Conservation (phyloP, 2,329 filamentous ascomycete species). For the Trichoderma sp. region DNA sequence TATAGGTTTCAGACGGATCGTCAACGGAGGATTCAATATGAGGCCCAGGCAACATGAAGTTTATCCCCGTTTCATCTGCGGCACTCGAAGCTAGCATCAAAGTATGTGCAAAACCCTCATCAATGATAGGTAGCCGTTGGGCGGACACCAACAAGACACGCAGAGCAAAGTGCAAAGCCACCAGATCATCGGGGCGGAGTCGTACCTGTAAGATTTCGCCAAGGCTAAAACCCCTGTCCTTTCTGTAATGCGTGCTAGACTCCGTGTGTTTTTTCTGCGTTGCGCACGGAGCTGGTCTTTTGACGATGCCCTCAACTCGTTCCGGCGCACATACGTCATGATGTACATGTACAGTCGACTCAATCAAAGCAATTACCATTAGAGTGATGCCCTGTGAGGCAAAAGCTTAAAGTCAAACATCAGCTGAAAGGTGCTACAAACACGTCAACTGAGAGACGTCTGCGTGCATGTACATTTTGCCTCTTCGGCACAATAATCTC, state of each 20-base stretch:
- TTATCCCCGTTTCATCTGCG: background rate
- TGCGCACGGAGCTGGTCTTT: background rate
- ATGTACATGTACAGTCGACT: background rate
- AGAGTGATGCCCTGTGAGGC: background rate
- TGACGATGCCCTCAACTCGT: background rate
- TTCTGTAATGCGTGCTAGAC: background rate
- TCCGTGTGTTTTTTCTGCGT: background rate
- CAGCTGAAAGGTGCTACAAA: background rate
- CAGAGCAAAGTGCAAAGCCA: background rate
- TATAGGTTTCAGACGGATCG: background rate
- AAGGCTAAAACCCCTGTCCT: background rate
- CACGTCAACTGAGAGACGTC: background rate
- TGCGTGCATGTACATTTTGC: background rate
- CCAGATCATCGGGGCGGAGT: background rate
- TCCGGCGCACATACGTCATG: background rate
- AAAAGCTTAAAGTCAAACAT: background rate
- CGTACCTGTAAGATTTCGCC: background rate
- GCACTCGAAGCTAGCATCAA: background rate
- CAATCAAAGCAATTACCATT: background rate
- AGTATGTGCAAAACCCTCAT: background rate
- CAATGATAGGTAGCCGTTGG: background rate
- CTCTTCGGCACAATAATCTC: background rate
- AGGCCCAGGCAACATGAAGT: background rate
- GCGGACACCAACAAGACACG: background rate
- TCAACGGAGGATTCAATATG: background rate